Evolutionary conservation across 495 filamentous ascomycete genomes (phyloP), one percentile per base, ranked within the genome.

Genomic region (Xylaria bambusicola): DNA sequence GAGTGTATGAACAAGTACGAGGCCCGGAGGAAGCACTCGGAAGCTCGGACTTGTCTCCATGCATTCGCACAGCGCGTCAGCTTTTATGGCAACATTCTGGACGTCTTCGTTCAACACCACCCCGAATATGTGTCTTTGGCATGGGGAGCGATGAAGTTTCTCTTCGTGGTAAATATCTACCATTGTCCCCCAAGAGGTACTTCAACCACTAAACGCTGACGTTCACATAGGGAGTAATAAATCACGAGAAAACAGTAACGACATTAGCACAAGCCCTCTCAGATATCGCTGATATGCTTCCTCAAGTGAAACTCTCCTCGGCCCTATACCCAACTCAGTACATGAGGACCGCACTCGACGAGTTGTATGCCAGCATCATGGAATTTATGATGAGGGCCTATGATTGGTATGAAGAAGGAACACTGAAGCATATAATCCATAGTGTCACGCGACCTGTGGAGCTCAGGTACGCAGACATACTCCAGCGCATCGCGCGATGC

Each of bases 131-230:
- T 68, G 0, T 65, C 68, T 7, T 46, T 71, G 1, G 71, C 60
- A 2, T 73, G 69, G 71, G 71, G 71, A 21, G 48, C 71, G 0
- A 63, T 73, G 62, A 73, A 68, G 44, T 64, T 73, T 26, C 10
- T 71, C 0, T 66, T 67, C 41, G 36, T 52, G 1, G 69, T 38
- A 66, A 67, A 44, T 44, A 67, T n/a, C n/a, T n/a, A n/a, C n/a
- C n/a, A n/a, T n/a, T n/a, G n/a, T n/a, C n/a, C n/a, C n/a, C n/a
- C n/a, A n/a, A n/a, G n/a, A n/a, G n/a, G n/a, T n/a, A n/a, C n/a
- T n/a, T n/a, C n/a, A n/a, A n/a, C n/a, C n/a, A n/a, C n/a, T n/a
- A n/a, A 33, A 33, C 29, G 5, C 29, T 33, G 29, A 33, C 29
- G 10, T 33, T 10, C 29, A 33, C 26, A 26, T 51, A 9, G 54